Base-by-base conservation (phyloP, 129 eudicot species). In the Flaveria sonorensis region DNA sequence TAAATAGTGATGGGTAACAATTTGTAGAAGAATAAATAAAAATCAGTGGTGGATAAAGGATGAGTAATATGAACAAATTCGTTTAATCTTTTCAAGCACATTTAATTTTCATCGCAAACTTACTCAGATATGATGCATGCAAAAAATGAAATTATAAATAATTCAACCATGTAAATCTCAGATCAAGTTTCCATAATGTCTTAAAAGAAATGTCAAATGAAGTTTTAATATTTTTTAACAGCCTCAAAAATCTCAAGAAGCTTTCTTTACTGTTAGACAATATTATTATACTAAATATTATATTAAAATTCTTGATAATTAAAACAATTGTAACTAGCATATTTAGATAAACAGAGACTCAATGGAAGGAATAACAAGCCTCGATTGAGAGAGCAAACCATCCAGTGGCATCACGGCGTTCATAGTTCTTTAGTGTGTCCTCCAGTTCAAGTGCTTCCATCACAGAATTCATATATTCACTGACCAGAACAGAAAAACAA, bases 381-480 rank as follows among this genome's bases (percentile, higher is more conserved):
- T 76, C 77, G 80, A 72, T 79, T 73, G 67, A 78, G 79, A 78
- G 71, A 73, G 77, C 92, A 82, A 71, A 93, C 98, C 98, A 93
- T 88, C 97, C 97, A 77, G 83, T 84, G 24, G 89, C 84, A 82
- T 81, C 80, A 30, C 87, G 89, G 23, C 76, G 89, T 74, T 90
- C 97, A 84, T 71, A 87, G 76, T 88, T 93, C 88, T 88, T 90
- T 61, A 90, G 47, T n/a, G 98, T 93, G 72, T 93, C 98, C 86
- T 93, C 98, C 83, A 93, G 76, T 77, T 93, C 97, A 67, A 90
- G 91, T 43, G 97, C 97, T 85, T 93, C 97, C 61, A 74, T 80
- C 75, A 93, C 98, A 80, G 67, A 88, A 55, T 79, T 88, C 86
- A 87, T 78, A 77, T 93, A 93, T 81, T 93, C 97, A 75, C 98